phyloP scores from a whole-genome alignment of 345 rosid genomes.

The Salix caprea region DNA sequence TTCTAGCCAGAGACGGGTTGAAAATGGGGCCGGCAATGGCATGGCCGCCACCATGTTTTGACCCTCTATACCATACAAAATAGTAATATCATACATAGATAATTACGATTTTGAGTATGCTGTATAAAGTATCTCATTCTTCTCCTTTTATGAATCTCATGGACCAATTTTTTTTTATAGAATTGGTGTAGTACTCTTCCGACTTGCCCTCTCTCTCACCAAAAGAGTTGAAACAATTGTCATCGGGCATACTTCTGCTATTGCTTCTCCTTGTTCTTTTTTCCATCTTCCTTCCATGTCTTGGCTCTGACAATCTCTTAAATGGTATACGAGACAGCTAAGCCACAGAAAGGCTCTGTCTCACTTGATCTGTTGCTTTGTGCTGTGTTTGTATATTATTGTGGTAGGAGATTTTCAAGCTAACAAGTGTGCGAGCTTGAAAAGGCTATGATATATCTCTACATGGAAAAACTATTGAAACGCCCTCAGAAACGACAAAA shows the following conservation, averaged over 20 bases:
- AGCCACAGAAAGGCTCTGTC: neutral
- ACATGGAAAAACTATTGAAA: no score
- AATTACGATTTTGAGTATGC: neutral
- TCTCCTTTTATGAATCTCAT: neutral
- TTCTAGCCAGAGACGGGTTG: constrained; percentile 40
- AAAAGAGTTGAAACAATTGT: neutral
- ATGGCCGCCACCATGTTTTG: constrained; percentile 27
- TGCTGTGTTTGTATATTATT: neutral
- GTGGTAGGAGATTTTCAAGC: neutral
- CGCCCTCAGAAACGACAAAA: no score
- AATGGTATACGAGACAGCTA: neutral
- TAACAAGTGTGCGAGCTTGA: no score
- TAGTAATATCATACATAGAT: constrained; percentile 7
- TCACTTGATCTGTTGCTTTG: neutral
- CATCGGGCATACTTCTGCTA: neutral
- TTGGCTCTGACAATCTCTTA: neutral
- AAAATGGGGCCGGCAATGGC: constrained; percentile 34
- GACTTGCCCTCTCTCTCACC: neutral
- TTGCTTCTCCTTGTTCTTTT: neutral
- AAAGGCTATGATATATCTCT: no score
- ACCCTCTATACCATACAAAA: constrained; percentile 1
- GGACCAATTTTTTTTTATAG: neutral
- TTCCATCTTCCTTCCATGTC: neutral
- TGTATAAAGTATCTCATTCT: constrained; percentile 9
- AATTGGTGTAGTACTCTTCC: neutral